phyloP scores from a whole-genome alignment of 225 moss, liverwort and hornwort genomes.

The Neckera pumila region DNA sequence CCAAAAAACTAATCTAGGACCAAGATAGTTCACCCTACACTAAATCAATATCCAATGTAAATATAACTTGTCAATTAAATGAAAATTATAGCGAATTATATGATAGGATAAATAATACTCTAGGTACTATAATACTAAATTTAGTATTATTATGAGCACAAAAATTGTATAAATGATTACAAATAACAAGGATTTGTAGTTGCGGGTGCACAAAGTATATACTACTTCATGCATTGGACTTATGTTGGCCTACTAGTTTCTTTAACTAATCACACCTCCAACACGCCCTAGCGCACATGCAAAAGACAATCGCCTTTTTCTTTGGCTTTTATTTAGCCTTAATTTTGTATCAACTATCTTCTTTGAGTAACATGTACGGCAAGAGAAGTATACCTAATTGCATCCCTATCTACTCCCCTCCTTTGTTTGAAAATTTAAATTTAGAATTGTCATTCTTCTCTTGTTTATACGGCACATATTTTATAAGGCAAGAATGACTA shows the following conservation, averaged over 20 bases:
- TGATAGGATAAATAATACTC: neutral
- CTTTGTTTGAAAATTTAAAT: no score
- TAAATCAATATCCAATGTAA: neutral
- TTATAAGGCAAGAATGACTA: no score
- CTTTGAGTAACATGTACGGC: neutral
- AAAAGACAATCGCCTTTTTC: fast-evolving
- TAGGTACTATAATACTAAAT: neutral
- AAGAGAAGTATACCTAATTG: neutral
- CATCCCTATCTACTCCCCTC: fast-evolving
- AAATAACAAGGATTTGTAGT: neutral
- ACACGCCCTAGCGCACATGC: fast-evolving
- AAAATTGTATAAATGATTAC: neutral
- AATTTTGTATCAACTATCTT: neutral
- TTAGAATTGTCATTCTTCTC: fast-evolving
- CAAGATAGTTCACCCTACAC: fast-evolving
- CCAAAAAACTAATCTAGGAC: fast-evolving
- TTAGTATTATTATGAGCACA: no score
- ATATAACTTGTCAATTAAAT: neutral
- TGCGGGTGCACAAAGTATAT: fast-evolving
- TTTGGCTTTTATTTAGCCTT: neutral
- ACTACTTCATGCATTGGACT: neutral
- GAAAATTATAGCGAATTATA: fast-evolving
- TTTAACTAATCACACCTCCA: neutral
- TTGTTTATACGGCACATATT: fast-evolving
- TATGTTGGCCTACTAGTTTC: neutral